Conservation (phyloP, 2,329 filamentous ascomycete genomes). For the Penicillium sp. region DNA sequence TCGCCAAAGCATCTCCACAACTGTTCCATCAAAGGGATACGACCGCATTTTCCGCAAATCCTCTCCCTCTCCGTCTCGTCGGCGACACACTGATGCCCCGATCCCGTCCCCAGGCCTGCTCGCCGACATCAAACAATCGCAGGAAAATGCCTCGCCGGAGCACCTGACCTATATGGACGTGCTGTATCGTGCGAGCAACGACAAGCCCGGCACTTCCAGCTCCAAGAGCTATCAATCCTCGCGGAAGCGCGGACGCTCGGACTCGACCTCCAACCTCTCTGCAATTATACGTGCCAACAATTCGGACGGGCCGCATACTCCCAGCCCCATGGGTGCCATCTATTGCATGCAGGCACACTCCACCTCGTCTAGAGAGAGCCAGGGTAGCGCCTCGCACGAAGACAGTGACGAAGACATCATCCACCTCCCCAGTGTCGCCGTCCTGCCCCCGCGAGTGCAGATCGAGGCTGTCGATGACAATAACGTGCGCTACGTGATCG, state of each 20-base stretch:
- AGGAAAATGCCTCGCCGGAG: constrained; percentile 1
- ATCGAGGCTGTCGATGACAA: constrained; percentile 38
- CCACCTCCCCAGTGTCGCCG: constrained; percentile 32
- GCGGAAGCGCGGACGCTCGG: constrained; percentile 13
- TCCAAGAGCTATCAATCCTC: constrained; percentile 3
- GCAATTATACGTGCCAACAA: constrained; percentile 5
- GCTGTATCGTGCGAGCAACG: constrained; percentile 21
- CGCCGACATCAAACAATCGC: constrained; percentile 20
- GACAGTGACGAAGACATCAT: constrained; percentile 40
- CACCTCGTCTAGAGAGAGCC: constrained; percentile 22
- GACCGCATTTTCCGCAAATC: constrained; percentile 22
- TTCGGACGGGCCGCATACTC: constrained; percentile 12
- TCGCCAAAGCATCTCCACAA: constrained; percentile 34
- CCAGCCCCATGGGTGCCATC: constrained; percentile 33
- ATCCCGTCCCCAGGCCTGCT: constrained; percentile 35
- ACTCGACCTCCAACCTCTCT: constrained; percentile 13
- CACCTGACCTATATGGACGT: constrained; percentile 36
- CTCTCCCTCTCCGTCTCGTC: constrained; percentile 25
- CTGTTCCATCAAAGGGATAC: constrained; percentile 22
- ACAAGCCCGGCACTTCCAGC: constrained; percentile 13
- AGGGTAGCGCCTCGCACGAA: constrained; percentile 24
- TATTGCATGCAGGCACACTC: constrained; percentile 39
- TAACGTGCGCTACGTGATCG: constrained; percentile 35
- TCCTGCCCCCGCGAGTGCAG: constrained; percentile 27
- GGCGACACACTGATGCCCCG: constrained; percentile 45